Base-by-base conservation (phyloP, 2,329 filamentous ascomycete genomes). In the Cytospora mali region DNA sequence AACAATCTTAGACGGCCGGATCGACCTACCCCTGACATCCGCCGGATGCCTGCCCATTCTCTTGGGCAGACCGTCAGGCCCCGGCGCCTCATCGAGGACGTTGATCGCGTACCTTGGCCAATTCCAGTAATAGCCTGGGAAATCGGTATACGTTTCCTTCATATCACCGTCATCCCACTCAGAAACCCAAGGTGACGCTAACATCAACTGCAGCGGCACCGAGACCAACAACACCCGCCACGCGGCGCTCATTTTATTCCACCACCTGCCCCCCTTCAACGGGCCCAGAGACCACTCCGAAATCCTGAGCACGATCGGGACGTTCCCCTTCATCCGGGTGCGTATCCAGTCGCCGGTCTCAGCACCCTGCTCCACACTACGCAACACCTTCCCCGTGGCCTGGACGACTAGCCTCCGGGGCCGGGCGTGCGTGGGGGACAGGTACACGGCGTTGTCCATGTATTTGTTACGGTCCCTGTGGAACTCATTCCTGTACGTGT, bases 51-150 rank as follows among this genome's bases (percentile, higher is more conserved):
- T 18, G 6, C 16, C 16, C 16, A 10, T 10, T 14, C 27, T 50
- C n/a, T 9, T 13, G 23, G 35, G 21, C 4, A 39, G 21, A 9
- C 54, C 56, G 27, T 58, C 49, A 6, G 49, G 55, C 16, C 28
- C 52, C 7, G 69, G 69, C 25, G 59, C 67, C 61, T 65, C 64
- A 39, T 71, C 69, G 2, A 71, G 62, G 0, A 64, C 64, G 46
- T 71, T 71, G 48, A 67, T 68, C 5, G 67, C 67, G 51, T 70
- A 66, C 25, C 71, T 70, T 0, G 70, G 64, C 68, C 68, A 71
- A 51, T 69, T 61, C 68, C 68, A 71, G 52, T 69, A 64, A 23
- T 69, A 69, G 1, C 62, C 66, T 4, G 68, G 68, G 52, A 66
- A 69, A 18, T 70, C 67, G 0, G 65, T 68, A 31, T 71, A 71